Conservation (phyloP, 2,329 filamentous ascomycete genomes). For the Ascochyta pisi region DNA sequence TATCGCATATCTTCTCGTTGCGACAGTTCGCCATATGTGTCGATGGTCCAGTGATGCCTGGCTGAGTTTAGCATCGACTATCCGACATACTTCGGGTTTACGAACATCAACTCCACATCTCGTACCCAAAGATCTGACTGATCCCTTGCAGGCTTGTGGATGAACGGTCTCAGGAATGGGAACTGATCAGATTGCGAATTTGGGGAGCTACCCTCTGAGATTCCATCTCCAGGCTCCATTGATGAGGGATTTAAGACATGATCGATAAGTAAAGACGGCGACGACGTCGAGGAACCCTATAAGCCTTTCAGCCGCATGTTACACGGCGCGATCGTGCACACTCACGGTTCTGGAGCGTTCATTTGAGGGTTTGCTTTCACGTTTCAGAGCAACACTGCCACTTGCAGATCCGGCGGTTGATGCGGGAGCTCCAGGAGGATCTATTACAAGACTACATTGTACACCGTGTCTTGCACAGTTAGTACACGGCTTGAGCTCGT, state of each 20-base stretch:
- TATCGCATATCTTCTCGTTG: conserved; percentile 33
- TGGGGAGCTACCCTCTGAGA: conserved; percentile 35
- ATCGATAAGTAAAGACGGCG: conserved; percentile 30
- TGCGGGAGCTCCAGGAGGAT: conserved; percentile 26
- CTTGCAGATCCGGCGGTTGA: conserved; percentile 21
- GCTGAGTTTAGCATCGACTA: background rate
- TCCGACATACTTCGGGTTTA: background rate
- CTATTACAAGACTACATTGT: conserved; percentile 43
- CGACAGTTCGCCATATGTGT: conserved; percentile 34
- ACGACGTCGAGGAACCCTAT: conserved; percentile 25
- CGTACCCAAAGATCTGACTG: conserved; percentile 40
- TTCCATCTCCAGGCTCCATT: conserved; percentile 12
- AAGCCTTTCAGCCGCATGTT: background rate
- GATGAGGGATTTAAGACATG: conserved; percentile 30
- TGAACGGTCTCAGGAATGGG: conserved; percentile 42
- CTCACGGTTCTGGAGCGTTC: conserved; percentile 29
- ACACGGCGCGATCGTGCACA: background rate
- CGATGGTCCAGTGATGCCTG: conserved; percentile 45
- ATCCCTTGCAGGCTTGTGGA: conserved; percentile 27
- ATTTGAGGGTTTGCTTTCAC: conserved; percentile 18
- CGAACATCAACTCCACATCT: conserved; percentile 46
- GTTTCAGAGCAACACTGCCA: conserved; percentile 19
- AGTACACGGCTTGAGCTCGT: conserved; percentile 48
- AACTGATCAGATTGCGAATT: conserved; percentile 39
- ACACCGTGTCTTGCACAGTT: conserved; percentile 49